A percentile compares a stretch with the other conserved stretches of the same genome.
These are phyloP conservation scores for Lasiodiplodia sp. DNA, from an alignment of 2,329 filamentous ascomycete genomes.

Conservation along the genomic window DNA sequence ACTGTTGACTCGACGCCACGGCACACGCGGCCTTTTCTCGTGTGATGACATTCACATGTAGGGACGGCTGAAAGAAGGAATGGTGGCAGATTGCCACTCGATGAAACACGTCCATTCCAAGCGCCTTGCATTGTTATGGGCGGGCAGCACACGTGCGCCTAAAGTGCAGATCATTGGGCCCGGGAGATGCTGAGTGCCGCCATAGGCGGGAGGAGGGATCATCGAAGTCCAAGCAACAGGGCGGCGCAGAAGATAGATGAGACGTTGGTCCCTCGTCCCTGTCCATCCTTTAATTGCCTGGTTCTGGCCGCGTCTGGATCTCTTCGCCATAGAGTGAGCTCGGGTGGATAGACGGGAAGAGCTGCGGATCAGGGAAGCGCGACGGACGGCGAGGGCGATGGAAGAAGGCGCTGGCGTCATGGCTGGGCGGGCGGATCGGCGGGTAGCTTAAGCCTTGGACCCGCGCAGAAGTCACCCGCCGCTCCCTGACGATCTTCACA, in stretches of 20 bases:
- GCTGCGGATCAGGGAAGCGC: neutral
- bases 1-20: neutral
- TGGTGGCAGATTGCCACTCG: neutral
- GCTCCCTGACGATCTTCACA: neutral
- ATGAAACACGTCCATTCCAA: slow-evolving; percentile 13
- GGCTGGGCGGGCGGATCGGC: neutral
- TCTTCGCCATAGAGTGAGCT: neutral
- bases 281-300: neutral
- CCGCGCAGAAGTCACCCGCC: neutral
- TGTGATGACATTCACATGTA: neutral
- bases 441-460: neutral
- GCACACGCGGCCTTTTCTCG: neutral
- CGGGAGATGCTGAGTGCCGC: neutral
- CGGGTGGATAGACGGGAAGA: neutral
- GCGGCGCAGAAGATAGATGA: neutral
- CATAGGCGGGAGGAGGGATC: neutral
- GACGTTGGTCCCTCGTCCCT: neutral
- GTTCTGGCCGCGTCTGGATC: neutral
- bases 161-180: slow-evolving; percentile 11
- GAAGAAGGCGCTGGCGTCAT: neutral
- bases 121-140: neutral
- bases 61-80: neutral
- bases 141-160: neutral
- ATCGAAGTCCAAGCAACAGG: neutral
- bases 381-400: neutral